Conservation (phyloP, 2,329 filamentous ascomycete genomes). For the Pseudocercospora fuligena region DNA sequence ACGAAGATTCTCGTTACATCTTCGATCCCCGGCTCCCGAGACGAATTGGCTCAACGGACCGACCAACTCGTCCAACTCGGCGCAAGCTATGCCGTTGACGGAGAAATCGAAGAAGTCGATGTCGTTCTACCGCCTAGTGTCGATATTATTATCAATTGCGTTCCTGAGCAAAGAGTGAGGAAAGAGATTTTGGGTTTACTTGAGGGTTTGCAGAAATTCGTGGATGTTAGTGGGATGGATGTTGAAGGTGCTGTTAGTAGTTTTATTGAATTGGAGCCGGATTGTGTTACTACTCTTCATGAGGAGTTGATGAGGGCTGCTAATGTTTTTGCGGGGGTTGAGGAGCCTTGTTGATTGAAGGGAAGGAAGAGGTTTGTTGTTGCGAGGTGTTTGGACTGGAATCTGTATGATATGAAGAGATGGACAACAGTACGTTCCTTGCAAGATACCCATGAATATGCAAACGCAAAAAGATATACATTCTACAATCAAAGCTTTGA, state of each 20-base stretch:
- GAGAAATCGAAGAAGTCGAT: neutral
- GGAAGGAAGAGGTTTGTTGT: neutral
- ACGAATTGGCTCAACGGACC: neutral
- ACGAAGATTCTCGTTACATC: constrained; percentile 9
- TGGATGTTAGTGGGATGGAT: constrained; percentile 15
- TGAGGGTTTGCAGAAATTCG: constrained; percentile 12
- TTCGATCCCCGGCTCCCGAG: neutral
- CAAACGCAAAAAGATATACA: neutral
- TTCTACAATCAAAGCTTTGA: neutral
- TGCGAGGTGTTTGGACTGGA: neutral
- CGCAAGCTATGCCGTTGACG: constrained; percentile 13
- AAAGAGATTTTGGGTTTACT: constrained; percentile 15
- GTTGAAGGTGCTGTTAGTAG: constrained; percentile 9
- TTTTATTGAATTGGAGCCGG: constrained; percentile 17
- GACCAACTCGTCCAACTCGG: constrained; percentile 12
- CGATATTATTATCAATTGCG: constrained; percentile 18
- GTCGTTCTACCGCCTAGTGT: constrained; percentile 14
- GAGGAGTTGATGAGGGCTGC: constrained; percentile 18
- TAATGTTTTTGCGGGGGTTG: constrained; percentile 12
- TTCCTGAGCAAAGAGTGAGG: neutral
- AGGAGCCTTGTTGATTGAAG: neutral
- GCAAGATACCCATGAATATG: neutral
- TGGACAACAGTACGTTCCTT: neutral
- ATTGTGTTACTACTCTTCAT: constrained; percentile 21
- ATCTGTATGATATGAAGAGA: neutral